Conservation (phyloP, 345 rosid genomes). For the Cardamine occulta region DNA sequence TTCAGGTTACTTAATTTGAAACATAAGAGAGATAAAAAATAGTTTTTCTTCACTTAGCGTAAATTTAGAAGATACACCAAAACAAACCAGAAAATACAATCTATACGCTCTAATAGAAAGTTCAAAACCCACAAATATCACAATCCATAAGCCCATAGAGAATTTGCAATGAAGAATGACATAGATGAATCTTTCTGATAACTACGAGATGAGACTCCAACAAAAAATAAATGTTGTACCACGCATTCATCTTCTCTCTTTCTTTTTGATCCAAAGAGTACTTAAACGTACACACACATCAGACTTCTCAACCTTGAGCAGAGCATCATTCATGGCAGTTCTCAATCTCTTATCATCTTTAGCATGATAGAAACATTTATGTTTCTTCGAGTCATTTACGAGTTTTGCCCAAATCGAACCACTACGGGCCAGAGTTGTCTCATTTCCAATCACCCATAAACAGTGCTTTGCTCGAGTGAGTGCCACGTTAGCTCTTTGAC, state of each 20-base stretch:
- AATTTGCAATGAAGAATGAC: too few relatives aligned
- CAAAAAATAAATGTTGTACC: neutral
- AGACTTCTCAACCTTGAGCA: neutral
- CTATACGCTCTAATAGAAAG: too few relatives aligned
- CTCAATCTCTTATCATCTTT: constrained; percentile 33
- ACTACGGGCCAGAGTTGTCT: constrained; percentile 37
- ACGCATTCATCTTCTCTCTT: neutral
- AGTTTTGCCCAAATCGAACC: constrained; percentile 46
- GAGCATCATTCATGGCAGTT: constrained; percentile 22
- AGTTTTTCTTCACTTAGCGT: too few relatives aligned
- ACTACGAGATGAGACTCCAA: neutral
- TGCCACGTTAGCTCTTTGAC: constrained; percentile 45
- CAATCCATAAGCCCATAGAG: too few relatives aligned
- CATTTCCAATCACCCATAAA: constrained; percentile 54
- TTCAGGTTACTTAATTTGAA: too few relatives aligned
- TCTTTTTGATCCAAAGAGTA: neutral
- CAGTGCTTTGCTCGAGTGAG: constrained; percentile 48
- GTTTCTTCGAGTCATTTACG: constrained; percentile 36
- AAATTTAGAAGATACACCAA: too few relatives aligned
- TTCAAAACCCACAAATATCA: too few relatives aligned
- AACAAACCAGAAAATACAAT: too few relatives aligned
- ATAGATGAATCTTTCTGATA: too few relatives aligned
- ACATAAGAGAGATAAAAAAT: too few relatives aligned
- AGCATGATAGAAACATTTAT: constrained; percentile 42
- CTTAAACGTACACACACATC: neutral